Evolutionary conservation across 352 stramenopile species (phyloP).

Genomic region (Globisporangium rhizosaccharum): DNA sequence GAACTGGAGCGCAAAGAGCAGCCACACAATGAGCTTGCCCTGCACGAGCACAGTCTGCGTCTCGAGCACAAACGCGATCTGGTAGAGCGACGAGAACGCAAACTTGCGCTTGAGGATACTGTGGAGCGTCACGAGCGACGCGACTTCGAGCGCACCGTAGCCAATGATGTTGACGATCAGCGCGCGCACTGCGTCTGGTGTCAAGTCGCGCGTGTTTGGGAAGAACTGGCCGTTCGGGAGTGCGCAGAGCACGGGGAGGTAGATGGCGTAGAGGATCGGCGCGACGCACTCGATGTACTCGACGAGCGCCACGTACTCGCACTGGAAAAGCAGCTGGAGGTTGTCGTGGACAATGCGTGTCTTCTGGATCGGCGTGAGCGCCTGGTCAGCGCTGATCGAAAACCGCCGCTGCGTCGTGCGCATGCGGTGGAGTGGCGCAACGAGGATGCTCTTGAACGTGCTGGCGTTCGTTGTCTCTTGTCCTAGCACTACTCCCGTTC

Average conservation of each 20-base stretch:
- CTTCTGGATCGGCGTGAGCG: neutral
- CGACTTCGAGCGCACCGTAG: conserved; percentile 13
- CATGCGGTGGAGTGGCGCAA: too few species aligned
- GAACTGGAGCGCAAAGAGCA: conserved; percentile 14
- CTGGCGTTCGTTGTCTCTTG: too few species aligned
- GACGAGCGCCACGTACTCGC: conserved; percentile 19
- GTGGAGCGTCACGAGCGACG: conserved; percentile 9
- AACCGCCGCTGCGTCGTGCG: neutral
- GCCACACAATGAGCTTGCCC: conserved; percentile 29
- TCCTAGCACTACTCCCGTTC: too few species aligned
- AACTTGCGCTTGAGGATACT: conserved; percentile 4
- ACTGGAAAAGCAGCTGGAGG: conserved; percentile 13
- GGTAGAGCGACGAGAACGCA: conserved; percentile 21
- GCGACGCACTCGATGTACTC: conserved; percentile 21
- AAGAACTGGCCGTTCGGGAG: conserved; percentile 11
- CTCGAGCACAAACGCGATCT: conserved; percentile 50
- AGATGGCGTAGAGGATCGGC: conserved; percentile 9
- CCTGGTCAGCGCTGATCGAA: neutral
- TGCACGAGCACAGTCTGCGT: conserved; percentile 27
- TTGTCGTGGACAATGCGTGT: conserved; percentile 1
- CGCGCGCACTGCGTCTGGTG: neutral
- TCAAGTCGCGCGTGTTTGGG: neutral
- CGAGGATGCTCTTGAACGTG: too few species aligned
- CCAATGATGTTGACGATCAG: conserved; percentile 6
- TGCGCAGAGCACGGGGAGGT: conserved; percentile 2